Base-by-base conservation (phyloP, 768 basidiomycete genomes). In the Kwoniella europaea region DNA sequence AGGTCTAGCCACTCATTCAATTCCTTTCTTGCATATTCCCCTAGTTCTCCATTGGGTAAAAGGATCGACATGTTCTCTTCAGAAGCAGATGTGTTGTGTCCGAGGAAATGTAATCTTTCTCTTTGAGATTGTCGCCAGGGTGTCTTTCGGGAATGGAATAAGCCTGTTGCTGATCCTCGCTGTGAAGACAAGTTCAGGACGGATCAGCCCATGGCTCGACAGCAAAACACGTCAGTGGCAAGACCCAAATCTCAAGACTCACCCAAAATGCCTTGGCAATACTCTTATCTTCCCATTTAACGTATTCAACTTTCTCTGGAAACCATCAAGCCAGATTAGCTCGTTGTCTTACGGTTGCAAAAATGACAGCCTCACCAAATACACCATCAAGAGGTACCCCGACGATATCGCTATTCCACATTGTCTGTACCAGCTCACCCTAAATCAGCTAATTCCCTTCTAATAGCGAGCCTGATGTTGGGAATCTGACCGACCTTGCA, bases 251-350 rank as follows among this genome's bases (percentile, higher is more conserved):
- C 13, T 13, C 15, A 42, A 13, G 24, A 71, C 77, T 54, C 46
- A 78, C 77, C 81, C 81, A 82, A 69, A 82, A 77, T 0, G 68
- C 73, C 63, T 82, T 80, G 44, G 66, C 58, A 41, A 82, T 69
- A 4, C 53, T 69, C 65, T 81, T 81, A 29, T 75, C 65, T 46
- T 69, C 66, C 75, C 75, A 82, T 27, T 71, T 65, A 4, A 80
- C 65, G 29, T 68, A 72, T 5, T 72, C 71, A 9, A 77, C 74
- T 15, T 61, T 74, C 20, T 78, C 79, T 80, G 65, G n/a, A 50
- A 9, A 12, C 15, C 15, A 27, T 1, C 10, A 56, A 12, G 44
- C 20, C 20, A n/a, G 27, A 12, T 72, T 24, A 67, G 63, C 27
- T 27, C n/a, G n/a, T 20, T 46, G 43, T 5, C 27, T 15, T 53